Conservation (phyloP, 2,329 filamentous ascomycete species). For the Fusarium heterosporum region DNA sequence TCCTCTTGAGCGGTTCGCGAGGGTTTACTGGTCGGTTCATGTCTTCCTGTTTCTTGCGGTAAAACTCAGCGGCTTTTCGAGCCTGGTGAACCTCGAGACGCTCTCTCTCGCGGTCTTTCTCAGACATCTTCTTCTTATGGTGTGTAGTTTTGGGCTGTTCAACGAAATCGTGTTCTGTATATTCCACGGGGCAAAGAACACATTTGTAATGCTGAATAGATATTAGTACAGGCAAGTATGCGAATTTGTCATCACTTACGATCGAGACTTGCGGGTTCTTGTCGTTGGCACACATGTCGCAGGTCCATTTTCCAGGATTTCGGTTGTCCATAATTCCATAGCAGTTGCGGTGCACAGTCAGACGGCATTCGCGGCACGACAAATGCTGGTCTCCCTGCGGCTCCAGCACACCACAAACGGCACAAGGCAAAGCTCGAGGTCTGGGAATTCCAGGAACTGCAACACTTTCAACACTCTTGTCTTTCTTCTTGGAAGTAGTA, state of each 20-base stretch:
- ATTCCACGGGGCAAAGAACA: conserved; percentile 86
- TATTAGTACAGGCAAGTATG: conserved; percentile 48
- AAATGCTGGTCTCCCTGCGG: conserved; percentile 77
- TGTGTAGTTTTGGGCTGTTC: conserved; percentile 69
- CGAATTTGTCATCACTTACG: conserved; percentile 61
- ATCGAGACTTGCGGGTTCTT: conserved; percentile 93
- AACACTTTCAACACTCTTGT: conserved; percentile 65
- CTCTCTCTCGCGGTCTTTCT: conserved; percentile 91
- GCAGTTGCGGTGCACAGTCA: conserved; percentile 92
- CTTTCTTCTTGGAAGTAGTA: conserved; percentile 68
- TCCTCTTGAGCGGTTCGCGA: conserved; percentile 91
- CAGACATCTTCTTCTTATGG: conserved; percentile 86
- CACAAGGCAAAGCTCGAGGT: conserved; percentile 83
- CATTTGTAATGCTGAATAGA: conserved; percentile 82
- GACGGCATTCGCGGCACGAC: conserved; percentile 85
- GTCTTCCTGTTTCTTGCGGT: conserved; percentile 84
- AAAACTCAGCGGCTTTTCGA: conserved; percentile 81
- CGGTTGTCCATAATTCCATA: conserved; percentile 85
- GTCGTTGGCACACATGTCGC: conserved; percentile 96
- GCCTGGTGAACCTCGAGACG: conserved; percentile 86
- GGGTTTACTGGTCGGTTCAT: conserved; percentile 85
- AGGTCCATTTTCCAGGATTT: conserved; percentile 84
- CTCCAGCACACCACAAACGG: conserved; percentile 82
- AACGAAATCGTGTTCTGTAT: conserved; percentile 84
- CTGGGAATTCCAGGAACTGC: conserved; percentile 81